Evolutionary conservation across 2,329 filamentous ascomycete genomes (phyloP), one percentile per base, ranked within the genome.

Genomic region (Cercospora zeina): DNA sequence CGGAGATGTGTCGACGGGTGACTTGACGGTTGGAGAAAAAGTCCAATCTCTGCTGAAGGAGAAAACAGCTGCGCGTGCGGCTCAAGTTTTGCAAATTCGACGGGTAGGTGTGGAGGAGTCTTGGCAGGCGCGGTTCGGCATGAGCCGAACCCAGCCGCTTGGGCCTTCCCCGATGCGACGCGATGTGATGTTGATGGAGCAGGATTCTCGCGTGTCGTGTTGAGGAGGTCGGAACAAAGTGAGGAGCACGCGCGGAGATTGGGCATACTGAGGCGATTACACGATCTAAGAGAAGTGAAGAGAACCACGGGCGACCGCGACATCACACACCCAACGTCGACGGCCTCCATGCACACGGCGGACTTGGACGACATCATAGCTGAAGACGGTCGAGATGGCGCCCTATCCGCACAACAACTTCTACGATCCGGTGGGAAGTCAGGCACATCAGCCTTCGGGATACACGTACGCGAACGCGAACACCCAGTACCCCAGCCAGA

Each of bases 361-460:
- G 47, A 39, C 5, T 31, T 42, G 45, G 45, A 51, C 61, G 36
- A 63, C 27, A 49, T 39, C 24, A 19, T 21, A 27, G 54, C 31
- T 39, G 21, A 31, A 39, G 31, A 24, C 33, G 30, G 19, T 11
- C 49, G 30, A 33, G 19, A 71, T 73, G 71, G 67, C 69, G 39
- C 68, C 65, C 1, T 74, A 72, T 67, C 71, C 70, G 58, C 62
- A 67, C 58, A 68, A 61, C 61, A 70, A 63, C 63, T 73, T 70
- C 66, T 74, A 75, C 63, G 71, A 73, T 50, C 69, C 72, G 4
- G 70, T 69, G 6, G 71, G 71, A 10, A 74, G 72, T 50, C 71
- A 72, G 61, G 61, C 70, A 27, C 49, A 61, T 24, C 61, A 67
- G 37, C 58, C 55, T 10, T 54, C 56, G 21, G 36, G 53, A 16